Percentiles rank a stretch among this genome's conserved stretches.
These are phyloP conservation scores for Penicillium thymicola DNA, from an alignment of 2,329 filamentous ascomycete genomes.

Conservation along the genomic window DNA sequence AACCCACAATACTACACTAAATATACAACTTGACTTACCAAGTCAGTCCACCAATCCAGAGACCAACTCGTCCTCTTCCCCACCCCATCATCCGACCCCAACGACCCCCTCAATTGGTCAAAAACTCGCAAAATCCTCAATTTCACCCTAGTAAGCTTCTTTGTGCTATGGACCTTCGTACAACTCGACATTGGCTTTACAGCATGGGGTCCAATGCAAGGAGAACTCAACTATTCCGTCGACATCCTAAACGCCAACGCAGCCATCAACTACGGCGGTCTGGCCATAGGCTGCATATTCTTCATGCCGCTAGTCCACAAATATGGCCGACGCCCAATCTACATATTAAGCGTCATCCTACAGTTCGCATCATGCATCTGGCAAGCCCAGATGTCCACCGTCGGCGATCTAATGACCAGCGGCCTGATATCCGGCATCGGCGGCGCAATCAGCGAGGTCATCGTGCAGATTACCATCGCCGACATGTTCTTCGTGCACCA, in stretches of 20 bases:
- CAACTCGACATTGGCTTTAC: constrained; percentile 40
- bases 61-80: constrained; percentile 21
- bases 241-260: constrained; percentile 44
- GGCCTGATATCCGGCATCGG: constrained; percentile 45
- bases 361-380: constrained; percentile 42
- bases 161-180: constrained; percentile 28
- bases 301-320: constrained; percentile 49
- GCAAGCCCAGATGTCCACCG: constrained; percentile 42
- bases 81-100: constrained; percentile 24
- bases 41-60: constrained; percentile 7
- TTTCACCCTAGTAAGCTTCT: constrained; percentile 26
- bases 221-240: constrained; percentile 43
- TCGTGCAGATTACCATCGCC: constrained; percentile 48
- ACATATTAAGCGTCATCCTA: constrained; percentile 42
- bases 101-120: constrained; percentile 30
- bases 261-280: constrained; percentile 43
- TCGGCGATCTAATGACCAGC: constrained; percentile 42
- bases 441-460: constrained; percentile 45
- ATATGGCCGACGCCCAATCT: constrained; percentile 47
- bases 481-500: constrained; percentile 51
- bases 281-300: constrained; percentile 44
- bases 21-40: neutral
- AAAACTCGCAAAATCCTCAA: constrained; percentile 24
- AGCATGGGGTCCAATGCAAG: constrained; percentile 44
- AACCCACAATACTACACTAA: neutral